Conservation (phyloP, 2,329 filamentous ascomycete species). For the Ophiostoma sp. region DNA sequence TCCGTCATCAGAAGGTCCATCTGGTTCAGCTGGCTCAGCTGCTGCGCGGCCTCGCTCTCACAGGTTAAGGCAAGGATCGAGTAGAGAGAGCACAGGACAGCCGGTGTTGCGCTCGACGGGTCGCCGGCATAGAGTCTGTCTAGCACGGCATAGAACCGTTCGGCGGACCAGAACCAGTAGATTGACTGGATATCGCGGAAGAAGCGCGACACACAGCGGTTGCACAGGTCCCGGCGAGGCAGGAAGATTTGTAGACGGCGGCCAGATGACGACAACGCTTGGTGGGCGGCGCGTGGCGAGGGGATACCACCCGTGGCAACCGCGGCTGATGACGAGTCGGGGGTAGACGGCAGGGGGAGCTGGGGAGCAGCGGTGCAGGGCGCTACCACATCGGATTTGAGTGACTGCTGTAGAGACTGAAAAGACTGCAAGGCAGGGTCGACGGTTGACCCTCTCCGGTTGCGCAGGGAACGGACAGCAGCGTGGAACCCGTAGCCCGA, state of each 20-base stretch:
- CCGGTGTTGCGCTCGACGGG: slow-evolving; percentile 27
- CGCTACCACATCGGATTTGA: slow-evolving; percentile 25
- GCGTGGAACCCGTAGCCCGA: slow-evolving; percentile 30
- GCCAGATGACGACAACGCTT: background rate
- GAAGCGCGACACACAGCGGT: slow-evolving; percentile 31
- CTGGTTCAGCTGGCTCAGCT: slow-evolving; percentile 1
- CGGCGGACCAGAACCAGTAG: slow-evolving; percentile 32
- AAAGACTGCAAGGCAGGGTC: background rate
- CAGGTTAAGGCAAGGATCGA: slow-evolving; percentile 31
- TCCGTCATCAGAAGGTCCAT: slow-evolving; percentile 12
- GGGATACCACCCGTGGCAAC: slow-evolving; percentile 14
- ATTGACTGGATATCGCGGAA: slow-evolving; percentile 32
- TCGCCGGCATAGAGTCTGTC: slow-evolving; percentile 31
- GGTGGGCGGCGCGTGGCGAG: slow-evolving; percentile 1
- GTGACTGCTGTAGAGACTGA: background rate
- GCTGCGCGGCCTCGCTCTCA: slow-evolving; percentile 29
- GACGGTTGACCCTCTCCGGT: slow-evolving; percentile 22
- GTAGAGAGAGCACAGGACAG: slow-evolving; percentile 31
- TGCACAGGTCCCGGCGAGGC: slow-evolving; percentile 31
- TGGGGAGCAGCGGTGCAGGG: slow-evolving; percentile 27
- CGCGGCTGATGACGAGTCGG: slow-evolving; percentile 18
- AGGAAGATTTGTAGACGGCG: slow-evolving; percentile 28
- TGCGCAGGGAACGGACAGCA: slow-evolving; percentile 28
- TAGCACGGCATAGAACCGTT: slow-evolving; percentile 30
- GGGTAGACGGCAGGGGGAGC: slow-evolving; percentile 24